These are phyloP conservation scores for Coniochaeta sp. DNA, from an alignment of 2,329 filamentous ascomycete species.

Conservation along the genomic window DNA sequence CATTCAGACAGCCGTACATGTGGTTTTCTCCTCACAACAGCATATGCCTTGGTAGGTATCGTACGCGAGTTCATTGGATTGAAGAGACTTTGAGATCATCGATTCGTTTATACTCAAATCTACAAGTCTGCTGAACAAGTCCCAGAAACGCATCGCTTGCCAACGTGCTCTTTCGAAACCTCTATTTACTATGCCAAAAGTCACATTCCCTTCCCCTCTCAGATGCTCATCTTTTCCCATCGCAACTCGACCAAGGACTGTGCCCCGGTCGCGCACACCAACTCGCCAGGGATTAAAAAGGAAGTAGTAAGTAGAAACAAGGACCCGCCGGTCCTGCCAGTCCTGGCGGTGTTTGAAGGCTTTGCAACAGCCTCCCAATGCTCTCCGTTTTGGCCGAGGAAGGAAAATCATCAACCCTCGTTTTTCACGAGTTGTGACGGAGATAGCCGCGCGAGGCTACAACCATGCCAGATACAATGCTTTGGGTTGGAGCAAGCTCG, in stretches of 20 bases:
- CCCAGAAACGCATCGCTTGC: not conserved
- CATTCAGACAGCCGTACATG: not conserved
- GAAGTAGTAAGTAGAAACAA: not conserved
- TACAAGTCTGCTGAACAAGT: not conserved
- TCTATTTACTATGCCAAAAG: not conserved
- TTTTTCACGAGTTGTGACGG: not conserved
- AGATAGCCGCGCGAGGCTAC: not conserved
- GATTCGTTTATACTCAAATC: not conserved
- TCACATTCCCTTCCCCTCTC: not conserved
- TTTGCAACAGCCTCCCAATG: not conserved
- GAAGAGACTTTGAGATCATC: not conserved
- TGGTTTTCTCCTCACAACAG: not conserved
- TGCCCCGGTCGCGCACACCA: not conserved
- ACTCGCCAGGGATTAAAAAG: not conserved
- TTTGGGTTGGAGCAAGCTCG: not conserved
- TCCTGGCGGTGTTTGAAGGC: not conserved
- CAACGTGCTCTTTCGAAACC: not conserved
- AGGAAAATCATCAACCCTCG: not conserved
- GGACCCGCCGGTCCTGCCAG: not conserved
- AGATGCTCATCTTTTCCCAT: not conserved
- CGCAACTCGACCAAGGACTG: not conserved
- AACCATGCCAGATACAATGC: not conserved
- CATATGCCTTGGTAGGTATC: not conserved
- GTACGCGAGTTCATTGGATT: not conserved
- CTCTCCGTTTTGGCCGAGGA: not conserved